Conservation (phyloP, 176 grass and related monocot genomes). For the Neostapfia colusana region DNA sequence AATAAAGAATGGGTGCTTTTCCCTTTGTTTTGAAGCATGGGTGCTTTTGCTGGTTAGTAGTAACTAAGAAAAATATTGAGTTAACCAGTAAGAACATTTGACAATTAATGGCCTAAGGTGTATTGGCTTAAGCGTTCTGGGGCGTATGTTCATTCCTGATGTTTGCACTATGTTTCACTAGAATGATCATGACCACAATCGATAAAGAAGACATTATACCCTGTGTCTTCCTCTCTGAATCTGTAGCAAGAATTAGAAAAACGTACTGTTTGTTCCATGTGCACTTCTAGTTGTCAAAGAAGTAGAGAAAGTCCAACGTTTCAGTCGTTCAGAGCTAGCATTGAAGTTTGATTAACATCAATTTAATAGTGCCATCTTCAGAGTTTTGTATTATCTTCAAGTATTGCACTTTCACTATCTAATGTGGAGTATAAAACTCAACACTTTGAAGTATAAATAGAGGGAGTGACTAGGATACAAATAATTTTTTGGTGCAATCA, state of each 20-base stretch:
- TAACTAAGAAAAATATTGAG: conserved; percentile 18
- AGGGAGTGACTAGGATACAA: too few relatives aligned
- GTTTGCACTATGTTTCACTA: conserved; percentile 21
- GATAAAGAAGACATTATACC: not conserved
- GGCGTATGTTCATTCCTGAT: not conserved
- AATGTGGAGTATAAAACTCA: not conserved
- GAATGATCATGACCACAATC: conserved; percentile 20
- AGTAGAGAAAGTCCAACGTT: not conserved
- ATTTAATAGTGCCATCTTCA: not conserved
- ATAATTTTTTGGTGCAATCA: too few relatives aligned
- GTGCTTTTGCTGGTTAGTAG: not conserved
- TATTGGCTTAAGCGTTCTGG: not conserved
- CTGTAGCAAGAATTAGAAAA: conserved; percentile 10
- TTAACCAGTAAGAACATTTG: conserved; percentile 1
- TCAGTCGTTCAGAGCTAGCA: too few relatives aligned
- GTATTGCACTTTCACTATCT: conserved; percentile 2
- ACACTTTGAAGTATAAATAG: not conserved
- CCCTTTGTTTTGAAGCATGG: not conserved
- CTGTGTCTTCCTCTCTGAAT: conserved; percentile 4
- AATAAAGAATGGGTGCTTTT: not conserved
- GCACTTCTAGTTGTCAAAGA: not conserved
- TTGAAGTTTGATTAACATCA: conserved; percentile 6
- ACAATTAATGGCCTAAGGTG: not conserved
- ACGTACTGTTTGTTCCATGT: not conserved
- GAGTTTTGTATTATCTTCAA: not conserved